Base-by-base conservation (phyloP, 176 grass and related monocot species). In the Aegilops umbellulata region DNA sequence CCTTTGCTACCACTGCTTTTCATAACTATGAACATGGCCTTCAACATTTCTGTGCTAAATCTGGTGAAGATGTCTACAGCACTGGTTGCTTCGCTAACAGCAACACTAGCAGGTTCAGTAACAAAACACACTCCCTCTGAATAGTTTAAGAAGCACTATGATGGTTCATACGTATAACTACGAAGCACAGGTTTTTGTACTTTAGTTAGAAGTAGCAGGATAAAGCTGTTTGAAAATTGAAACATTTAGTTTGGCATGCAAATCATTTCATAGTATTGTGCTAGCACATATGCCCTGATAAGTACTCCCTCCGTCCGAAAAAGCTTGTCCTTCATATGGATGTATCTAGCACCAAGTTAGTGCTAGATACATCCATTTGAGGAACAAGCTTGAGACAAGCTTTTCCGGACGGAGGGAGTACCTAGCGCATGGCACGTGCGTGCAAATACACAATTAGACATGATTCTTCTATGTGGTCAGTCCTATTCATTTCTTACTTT, bases 61-160 rank as follows among this genome's bases (percentile, higher is more conserved):
- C 89, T 98, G 61, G 92, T 98, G 82, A 98, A 98, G 90, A 90
- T 96, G 84, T 94, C 97, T 80, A 92, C 94, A 29, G 96, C 97
- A 74, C 65, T 99, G 77, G 82, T 99, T 88, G 90, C 94, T 83
- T 99, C 94, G 4, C 67, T 96, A 76, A 89, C 94, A 80, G 42
- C 90, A 84, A 99, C 97, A 63, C 67, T 96, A 74, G 94, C 94
- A 95, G 97, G 97, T 94, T 88, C 39, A 42, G 26, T 83, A 74
- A 27, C 55, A 41, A 9, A 47, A 46, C 69, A 41, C 38, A 36
- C 73, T 51, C 22, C 25, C 42, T 70, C 41, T 39, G 76, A 34
- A 68, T n/a, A 85, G 38, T 81, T 85, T n/a, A 38, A 32, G n/a
- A 53, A 9, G 46, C 46, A 51, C 19, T 53, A 81, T 22, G 12